phyloP scores from a whole-genome alignment of 768 basidiomycete genomes.

The Naganishia vishniacii region DNA sequence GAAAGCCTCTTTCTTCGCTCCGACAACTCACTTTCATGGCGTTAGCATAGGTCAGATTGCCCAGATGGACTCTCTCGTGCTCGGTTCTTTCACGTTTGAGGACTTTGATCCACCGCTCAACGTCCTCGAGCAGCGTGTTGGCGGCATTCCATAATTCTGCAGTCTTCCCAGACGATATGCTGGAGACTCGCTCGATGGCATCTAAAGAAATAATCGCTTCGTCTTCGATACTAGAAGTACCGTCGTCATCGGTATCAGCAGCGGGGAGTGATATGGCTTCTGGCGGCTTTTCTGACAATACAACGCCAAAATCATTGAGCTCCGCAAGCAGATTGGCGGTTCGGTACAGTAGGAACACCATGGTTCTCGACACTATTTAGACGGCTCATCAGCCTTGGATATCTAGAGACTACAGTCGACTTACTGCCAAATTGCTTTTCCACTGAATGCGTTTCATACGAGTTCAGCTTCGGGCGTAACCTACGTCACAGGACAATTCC shows the following conservation, averaged over 20 bases:
- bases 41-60: slow-evolving; percentile 44
- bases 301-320: slow-evolving; percentile 23
- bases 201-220: background rate
- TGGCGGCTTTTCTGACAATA: slow-evolving; percentile 30
- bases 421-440: slow-evolving; percentile 54
- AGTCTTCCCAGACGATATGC: slow-evolving; percentile 9
- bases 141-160: slow-evolving; percentile 4
- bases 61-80: slow-evolving; percentile 44
- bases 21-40: slow-evolving; percentile 42
- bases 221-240: background rate
- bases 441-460: slow-evolving; percentile 50
- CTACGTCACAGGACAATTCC: background rate
- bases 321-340: slow-evolving; percentile 36
- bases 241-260: background rate
- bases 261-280: background rate
- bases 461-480: slow-evolving; percentile 47
- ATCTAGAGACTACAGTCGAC: slow-evolving; percentile 2
- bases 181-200: background rate
- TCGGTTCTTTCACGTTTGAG: slow-evolving; percentile 38
- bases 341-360: slow-evolving; percentile 42
- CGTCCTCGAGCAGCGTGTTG: slow-evolving; percentile 32
- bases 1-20: background rate
- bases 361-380: slow-evolving; percentile 42
- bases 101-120: slow-evolving; percentile 43
- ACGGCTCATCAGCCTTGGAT: background rate